These are phyloP conservation scores for Fusarium stilboides DNA, from an alignment of 2,329 filamentous ascomycete genomes.

Conservation along the genomic window DNA sequence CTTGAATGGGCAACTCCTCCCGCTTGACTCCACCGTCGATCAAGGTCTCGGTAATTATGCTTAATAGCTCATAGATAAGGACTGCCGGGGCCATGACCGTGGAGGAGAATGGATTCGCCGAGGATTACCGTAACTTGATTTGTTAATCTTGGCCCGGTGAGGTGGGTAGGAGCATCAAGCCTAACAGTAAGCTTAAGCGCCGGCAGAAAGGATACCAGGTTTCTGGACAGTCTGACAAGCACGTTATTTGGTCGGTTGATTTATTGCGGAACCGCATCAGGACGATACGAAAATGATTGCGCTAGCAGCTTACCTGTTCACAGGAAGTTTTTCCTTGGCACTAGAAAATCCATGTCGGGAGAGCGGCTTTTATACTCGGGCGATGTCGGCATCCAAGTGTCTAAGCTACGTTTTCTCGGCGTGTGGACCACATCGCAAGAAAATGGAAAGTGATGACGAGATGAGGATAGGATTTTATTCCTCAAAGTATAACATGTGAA, in stretches of 20 bases:
- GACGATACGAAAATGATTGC: constrained; percentile 25
- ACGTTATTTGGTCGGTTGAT: constrained; percentile 9
- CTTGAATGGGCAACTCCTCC: background rate
- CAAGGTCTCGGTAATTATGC: constrained; percentile 21
- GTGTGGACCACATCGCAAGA: constrained; percentile 1
- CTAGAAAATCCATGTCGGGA: background rate
- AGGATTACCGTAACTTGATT: background rate
- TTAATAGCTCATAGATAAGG: constrained; percentile 38
- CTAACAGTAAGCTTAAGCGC: constrained; percentile 11
- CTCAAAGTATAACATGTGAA: too few relatives aligned
- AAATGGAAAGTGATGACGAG: background rate
- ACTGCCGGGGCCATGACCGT: constrained; percentile 2
- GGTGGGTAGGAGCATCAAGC: constrained; percentile 8
- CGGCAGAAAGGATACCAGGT: background rate
- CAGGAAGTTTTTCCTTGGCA: background rate
- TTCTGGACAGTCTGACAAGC: background rate
- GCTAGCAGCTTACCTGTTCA: background rate
- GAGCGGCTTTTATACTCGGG: constrained; percentile 2
- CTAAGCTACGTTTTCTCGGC: background rate
- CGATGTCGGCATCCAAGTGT: constrained; percentile 15
- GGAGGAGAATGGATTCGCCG: background rate
- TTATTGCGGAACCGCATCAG: constrained; percentile 21
- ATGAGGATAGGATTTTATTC: too few relatives aligned
- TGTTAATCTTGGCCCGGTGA: constrained; percentile 6
- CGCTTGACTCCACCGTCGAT: constrained; percentile 26